These are phyloP conservation scores for Phellinidium pouzarii DNA, from an alignment of 1,284 basidiomycete species.

Conservation along the genomic window DNA sequence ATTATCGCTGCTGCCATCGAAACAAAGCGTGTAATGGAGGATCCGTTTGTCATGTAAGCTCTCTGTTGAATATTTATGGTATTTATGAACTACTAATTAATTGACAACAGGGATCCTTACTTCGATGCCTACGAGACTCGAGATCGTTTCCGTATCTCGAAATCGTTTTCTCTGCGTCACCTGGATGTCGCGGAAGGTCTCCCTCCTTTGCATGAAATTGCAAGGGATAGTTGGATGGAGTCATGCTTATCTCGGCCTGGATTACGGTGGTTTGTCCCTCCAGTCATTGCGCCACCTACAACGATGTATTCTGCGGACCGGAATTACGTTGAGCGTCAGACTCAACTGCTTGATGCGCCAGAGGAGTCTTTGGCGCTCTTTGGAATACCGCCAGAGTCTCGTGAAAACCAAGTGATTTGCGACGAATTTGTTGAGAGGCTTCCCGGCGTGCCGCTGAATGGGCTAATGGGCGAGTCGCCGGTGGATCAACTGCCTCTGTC, in stretches of 20 bases:
- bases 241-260: conserved; percentile 79
- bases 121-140: conserved; percentile 43
- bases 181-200: conserved; percentile 38
- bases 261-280: conserved; percentile 77
- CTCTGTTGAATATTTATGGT: conserved; percentile 11
- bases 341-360: conserved; percentile 55
- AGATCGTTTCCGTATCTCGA: conserved; percentile 28
- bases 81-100: conserved; percentile 19
- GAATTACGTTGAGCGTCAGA: conserved; percentile 72
- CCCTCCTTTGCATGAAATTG: conserved; percentile 58
- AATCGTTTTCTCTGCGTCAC: conserved; percentile 31
- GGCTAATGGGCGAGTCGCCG: conserved; percentile 67
- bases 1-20: conserved; percentile 46
- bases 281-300: conserved; percentile 82
- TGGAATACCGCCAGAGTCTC: conserved; percentile 70
- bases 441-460: conserved; percentile 60
- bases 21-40: conserved; percentile 32
- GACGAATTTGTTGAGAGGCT: conserved; percentile 44
- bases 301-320: conserved; percentile 70
- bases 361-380: conserved; percentile 75
- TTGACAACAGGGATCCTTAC: conserved; percentile 51
- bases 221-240: conserved; percentile 53
- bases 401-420: conserved; percentile 56
- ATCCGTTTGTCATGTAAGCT: conserved; percentile 44
- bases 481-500: conserved; percentile 76